Conservation (phyloP, 2,329 filamentous ascomycete genomes). For the Ophiostoma sp. region DNA sequence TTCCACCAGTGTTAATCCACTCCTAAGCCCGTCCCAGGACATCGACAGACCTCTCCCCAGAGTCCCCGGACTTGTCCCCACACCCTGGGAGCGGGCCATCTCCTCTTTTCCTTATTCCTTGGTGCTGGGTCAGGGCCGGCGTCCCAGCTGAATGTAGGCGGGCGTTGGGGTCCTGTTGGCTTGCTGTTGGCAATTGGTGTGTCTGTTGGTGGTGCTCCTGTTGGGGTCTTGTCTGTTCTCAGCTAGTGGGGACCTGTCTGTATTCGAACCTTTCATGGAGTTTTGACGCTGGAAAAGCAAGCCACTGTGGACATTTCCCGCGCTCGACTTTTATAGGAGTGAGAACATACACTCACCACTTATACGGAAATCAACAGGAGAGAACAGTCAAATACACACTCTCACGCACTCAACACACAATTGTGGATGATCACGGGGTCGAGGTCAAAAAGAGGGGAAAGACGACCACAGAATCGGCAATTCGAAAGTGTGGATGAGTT, state of each 20-base stretch:
- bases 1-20: background rate
- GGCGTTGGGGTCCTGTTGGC: background rate
- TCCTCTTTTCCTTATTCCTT: background rate
- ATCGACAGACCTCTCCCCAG: too few species aligned
- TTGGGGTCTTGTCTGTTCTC: background rate
- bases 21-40: too few species aligned
- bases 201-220: background rate
- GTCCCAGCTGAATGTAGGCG: background rate
- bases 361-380: background rate
- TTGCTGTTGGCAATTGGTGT: too few species aligned
- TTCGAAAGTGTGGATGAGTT: background rate
- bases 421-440: background rate
- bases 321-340: background rate
- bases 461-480: background rate
- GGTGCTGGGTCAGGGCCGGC: background rate
- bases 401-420: too few species aligned
- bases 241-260: background rate
- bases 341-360: too few species aligned
- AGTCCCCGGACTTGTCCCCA: too few species aligned
- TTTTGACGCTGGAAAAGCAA: background rate
- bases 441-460: background rate
- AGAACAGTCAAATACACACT: background rate
- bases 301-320: background rate
- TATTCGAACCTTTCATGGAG: too few species aligned
- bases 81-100: background rate